Conservation (phyloP, 2,329 filamentous ascomycete species). For the Drechslerella coelobrocha region DNA sequence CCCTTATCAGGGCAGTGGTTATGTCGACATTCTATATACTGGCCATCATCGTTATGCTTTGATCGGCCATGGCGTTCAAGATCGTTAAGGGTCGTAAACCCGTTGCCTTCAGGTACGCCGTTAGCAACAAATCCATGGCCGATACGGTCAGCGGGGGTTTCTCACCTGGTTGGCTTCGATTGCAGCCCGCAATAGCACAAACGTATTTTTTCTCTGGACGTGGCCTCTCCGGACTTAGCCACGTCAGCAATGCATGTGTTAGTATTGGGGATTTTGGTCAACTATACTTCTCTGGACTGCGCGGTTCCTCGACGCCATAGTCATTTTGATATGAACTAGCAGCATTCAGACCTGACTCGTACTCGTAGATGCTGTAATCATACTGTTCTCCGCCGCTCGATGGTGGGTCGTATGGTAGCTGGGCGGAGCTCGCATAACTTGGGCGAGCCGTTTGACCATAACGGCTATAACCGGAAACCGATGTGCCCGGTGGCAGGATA, state of each 20-base stretch:
- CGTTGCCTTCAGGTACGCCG: constrained; percentile 18
- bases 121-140: constrained; percentile 20
- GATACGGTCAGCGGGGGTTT: constrained; percentile 7
- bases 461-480: constrained; percentile 27
- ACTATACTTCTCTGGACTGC: constrained; percentile 34
- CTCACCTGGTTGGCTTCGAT: constrained; percentile 26
- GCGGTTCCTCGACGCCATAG: constrained; percentile 11
- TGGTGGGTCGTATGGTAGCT: constrained; percentile 16
- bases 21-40: constrained; percentile 48
- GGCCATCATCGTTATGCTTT: constrained; percentile 42
- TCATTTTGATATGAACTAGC: constrained; percentile 20
- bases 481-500: constrained; percentile 43
- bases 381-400: constrained; percentile 4
- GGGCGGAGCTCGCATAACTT: constrained; percentile 32
- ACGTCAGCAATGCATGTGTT: constrained; percentile 48
- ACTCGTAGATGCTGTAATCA: constrained; percentile 15
- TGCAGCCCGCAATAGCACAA: constrained; percentile 24
- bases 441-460: constrained; percentile 22
- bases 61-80: constrained; percentile 49
- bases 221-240: constrained; percentile 34
- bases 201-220: constrained; percentile 41
- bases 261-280: background rate
- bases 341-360: constrained; percentile 15
- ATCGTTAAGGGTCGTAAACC: constrained; percentile 48
- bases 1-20: constrained; percentile 28